phyloP scores from a whole-genome alignment of 345 rosid species.

The Firmiana major region DNA sequence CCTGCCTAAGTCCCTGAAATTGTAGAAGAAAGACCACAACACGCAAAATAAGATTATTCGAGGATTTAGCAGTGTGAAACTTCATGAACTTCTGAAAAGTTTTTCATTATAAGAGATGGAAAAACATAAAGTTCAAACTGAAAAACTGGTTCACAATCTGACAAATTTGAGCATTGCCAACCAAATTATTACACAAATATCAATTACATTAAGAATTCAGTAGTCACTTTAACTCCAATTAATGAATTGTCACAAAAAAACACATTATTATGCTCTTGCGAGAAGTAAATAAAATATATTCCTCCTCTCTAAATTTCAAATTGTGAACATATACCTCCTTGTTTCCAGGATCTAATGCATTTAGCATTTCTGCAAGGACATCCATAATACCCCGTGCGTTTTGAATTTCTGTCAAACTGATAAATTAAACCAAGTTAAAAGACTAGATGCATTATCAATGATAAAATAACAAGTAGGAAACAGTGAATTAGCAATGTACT shows the following conservation, averaged over 20 bases:
- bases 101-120: neutral
- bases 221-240: neutral
- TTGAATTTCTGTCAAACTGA: constrained; percentile 93
- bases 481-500: neutral
- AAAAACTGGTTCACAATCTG: neutral
- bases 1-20: constrained; percentile 86
- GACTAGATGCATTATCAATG: constrained; percentile 6
- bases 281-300: neutral
- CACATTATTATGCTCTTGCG: neutral
- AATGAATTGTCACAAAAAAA: neutral
- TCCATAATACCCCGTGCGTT: constrained; percentile 98
- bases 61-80: neutral
- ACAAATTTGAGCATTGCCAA: neutral
- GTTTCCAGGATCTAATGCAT: constrained; percentile 83
- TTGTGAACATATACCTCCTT: constrained; percentile 57
- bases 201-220: neutral
- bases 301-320: neutral
- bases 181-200: neutral
- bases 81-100: neutral
- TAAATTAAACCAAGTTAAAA: constrained; percentile 29
- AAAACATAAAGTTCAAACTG: neutral
- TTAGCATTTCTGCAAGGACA: constrained; percentile 97
- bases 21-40: constrained; percentile 16
- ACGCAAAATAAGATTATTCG: constrained; percentile 2
- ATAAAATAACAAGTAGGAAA: neutral